These are phyloP conservation scores for Fusarium poae DNA, from an alignment of 2,329 filamentous ascomycete genomes.

Conservation along the genomic window DNA sequence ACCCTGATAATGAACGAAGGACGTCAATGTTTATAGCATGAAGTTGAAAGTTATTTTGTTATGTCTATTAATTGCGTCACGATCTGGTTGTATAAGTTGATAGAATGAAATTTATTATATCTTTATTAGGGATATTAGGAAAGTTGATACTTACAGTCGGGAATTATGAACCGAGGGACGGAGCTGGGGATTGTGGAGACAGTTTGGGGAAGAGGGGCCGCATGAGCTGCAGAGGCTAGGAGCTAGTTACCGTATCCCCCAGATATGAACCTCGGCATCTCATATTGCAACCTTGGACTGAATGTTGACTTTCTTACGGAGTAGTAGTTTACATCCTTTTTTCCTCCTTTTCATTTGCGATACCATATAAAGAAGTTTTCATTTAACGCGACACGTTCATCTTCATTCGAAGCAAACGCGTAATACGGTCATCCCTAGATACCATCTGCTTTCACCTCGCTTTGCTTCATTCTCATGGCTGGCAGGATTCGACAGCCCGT, in stretches of 20 bases:
- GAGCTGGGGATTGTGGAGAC: constrained; percentile 31
- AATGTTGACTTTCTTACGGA: constrained; percentile 4
- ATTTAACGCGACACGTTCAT: constrained; percentile 1
- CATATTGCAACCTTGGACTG: constrained; percentile 24
- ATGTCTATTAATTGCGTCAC: not conserved
- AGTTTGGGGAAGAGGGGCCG: constrained; percentile 41
- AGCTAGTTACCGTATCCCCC: constrained; percentile 12
- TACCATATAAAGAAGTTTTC: constrained; percentile 1
- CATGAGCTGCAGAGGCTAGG: constrained; percentile 3
- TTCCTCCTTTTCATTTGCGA: constrained; percentile 12
- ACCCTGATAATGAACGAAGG: constrained; percentile 41
- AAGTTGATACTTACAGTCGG: not conserved
- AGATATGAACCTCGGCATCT: constrained; percentile 47
- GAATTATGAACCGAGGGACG: constrained; percentile 19
- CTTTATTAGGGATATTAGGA: not conserved
- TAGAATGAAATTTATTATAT: not conserved
- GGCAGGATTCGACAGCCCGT: constrained; percentile 91
- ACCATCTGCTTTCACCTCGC: not conserved
- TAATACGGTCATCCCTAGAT: not conserved
- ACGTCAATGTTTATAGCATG: constrained; percentile 29
- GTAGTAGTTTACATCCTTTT: constrained; percentile 10
- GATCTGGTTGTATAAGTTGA: not conserved
- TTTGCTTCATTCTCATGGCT: constrained; percentile 70
- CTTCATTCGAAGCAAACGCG: not conserved
- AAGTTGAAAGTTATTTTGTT: not conserved